Evolutionary conservation across 2,329 filamentous ascomycete genomes (phyloP).

Genomic region (Pseudogymnoascus sp.): DNA sequence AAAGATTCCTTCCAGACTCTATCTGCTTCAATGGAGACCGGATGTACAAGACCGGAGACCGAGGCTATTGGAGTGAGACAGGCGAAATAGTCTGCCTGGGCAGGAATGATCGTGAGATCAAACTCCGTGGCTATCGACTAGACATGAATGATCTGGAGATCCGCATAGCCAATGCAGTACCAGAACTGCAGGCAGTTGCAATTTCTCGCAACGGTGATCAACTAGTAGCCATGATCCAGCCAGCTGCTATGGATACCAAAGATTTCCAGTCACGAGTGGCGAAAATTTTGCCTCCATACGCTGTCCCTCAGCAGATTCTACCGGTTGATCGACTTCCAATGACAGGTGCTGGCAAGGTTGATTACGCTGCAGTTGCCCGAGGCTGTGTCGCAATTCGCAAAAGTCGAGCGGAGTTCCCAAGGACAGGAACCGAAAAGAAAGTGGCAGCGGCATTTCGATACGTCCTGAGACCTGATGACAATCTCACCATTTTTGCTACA

Average conservation of each 20-base stretch:
- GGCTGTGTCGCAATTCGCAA: too few species aligned
- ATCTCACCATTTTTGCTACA: slow-evolving; percentile 12
- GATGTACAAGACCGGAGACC: slow-evolving; percentile 39
- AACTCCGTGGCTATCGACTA: slow-evolving; percentile 33
- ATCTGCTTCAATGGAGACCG: slow-evolving; percentile 19
- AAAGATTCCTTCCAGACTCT: slow-evolving; percentile 29
- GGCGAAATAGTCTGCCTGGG: slow-evolving; percentile 35
- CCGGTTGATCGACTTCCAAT: slow-evolving; percentile 25
- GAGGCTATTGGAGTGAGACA: slow-evolving; percentile 30
- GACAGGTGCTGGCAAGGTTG: slow-evolving; percentile 23
- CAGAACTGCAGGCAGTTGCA: slow-evolving; percentile 19
- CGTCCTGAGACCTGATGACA: slow-evolving; percentile 13
- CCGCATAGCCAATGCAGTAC: slow-evolving; percentile 18
- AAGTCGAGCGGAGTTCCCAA: too few species aligned
- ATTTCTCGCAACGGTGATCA: slow-evolving; percentile 22
- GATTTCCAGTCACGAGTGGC: slow-evolving; percentile 10
- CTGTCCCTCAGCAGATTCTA: slow-evolving; percentile 23
- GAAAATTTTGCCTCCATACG: slow-evolving; percentile 21
- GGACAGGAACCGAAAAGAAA: slow-evolving; percentile 3
- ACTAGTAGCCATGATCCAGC: slow-evolving; percentile 27
- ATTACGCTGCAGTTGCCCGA: too few species aligned
- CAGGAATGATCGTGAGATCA: slow-evolving; percentile 37
- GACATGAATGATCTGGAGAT: slow-evolving; percentile 35
- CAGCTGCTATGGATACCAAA: slow-evolving; percentile 12
- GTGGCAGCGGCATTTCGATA: slow-evolving; percentile 13